These are phyloP conservation scores for Candida easanensis DNA, from an alignment of 805 yeast genomes.

Conservation along the genomic window DNA sequence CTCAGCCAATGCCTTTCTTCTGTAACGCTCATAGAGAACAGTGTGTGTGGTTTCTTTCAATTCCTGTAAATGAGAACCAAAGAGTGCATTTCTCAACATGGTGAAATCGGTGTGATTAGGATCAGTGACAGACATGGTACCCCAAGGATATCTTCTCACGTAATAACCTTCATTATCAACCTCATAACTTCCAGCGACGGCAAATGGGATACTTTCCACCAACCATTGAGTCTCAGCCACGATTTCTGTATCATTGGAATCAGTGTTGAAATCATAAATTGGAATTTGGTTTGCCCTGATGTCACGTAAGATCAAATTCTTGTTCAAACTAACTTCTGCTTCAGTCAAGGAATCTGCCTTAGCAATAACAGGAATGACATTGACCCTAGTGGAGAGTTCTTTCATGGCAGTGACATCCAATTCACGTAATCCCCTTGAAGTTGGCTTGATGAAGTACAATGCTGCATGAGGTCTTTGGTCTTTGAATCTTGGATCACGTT, in stretches of 20 bases:
- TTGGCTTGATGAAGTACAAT: slow-evolving; percentile 71
- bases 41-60: slow-evolving; percentile 79
- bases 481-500: slow-evolving; percentile 65
- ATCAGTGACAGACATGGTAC: slow-evolving; percentile 53
- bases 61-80: slow-evolving; percentile 78
- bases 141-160: slow-evolving; percentile 67
- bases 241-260: slow-evolving; percentile 16
- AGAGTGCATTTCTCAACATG: slow-evolving; percentile 63
- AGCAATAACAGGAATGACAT: slow-evolving; percentile 78
- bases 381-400: slow-evolving; percentile 66
- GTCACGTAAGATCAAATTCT: slow-evolving; percentile 53
- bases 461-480: slow-evolving; percentile 79
- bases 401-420: slow-evolving; percentile 73
- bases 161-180: slow-evolving; percentile 35
- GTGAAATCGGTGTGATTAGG: slow-evolving; percentile 67
- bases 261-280: slow-evolving; percentile 65
- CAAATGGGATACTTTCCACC: slow-evolving; percentile 56
- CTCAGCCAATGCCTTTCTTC: slow-evolving; percentile 59
- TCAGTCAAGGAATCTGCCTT: slow-evolving; percentile 78
- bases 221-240: slow-evolving; percentile 33
- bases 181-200: slow-evolving; percentile 58
- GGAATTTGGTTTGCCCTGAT: slow-evolving; percentile 57
- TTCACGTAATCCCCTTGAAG: slow-evolving; percentile 65
- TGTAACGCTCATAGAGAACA: slow-evolving; percentile 71
- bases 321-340: slow-evolving; percentile 54